Evolutionary conservation across 768 basidiomycete genomes (phyloP).

Genomic region (Macrolepiota dolichaula): DNA sequence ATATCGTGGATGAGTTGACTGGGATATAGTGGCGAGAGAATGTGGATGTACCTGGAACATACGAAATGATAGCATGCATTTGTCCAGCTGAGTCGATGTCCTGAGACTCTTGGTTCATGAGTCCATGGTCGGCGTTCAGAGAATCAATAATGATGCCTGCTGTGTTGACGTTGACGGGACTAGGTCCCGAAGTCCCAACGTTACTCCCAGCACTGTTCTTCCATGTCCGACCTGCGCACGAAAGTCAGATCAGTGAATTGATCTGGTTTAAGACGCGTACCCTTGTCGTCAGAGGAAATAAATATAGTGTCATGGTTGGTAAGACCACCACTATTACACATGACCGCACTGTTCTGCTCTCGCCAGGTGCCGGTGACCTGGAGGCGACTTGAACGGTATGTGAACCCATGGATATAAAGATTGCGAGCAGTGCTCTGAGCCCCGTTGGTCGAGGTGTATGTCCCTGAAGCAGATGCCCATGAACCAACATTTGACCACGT

Average conservation of each 20-base stretch:
- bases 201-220: constrained; percentile 36
- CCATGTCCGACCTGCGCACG: constrained; percentile 37
- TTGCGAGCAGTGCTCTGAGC: constrained; percentile 38
- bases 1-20: neutral
- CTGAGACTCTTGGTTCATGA: constrained; percentile 54
- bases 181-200: constrained; percentile 38
- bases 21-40: neutral
- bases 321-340: constrained; percentile 38
- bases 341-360: constrained; percentile 39
- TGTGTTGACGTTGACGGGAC: constrained; percentile 39
- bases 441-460: constrained; percentile 40
- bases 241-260: neutral
- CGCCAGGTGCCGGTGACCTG: constrained; percentile 49
- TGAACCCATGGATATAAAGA: constrained; percentile 47
- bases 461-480: constrained; percentile 42
- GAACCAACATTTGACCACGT: constrained; percentile 42
- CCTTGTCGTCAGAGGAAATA: constrained; percentile 43
- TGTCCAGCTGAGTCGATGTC: constrained; percentile 41
- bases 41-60: constrained; percentile 35
- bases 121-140: constrained; percentile 42
- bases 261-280: constrained; percentile 18
- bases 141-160: constrained; percentile 41
- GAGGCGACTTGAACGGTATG: constrained; percentile 31
- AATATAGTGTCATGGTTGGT: constrained; percentile 49
- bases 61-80: constrained; percentile 45